These are phyloP conservation scores for Cyberlindnera suaveolens DNA, from an alignment of 805 yeast species.

Conservation along the genomic window DNA sequence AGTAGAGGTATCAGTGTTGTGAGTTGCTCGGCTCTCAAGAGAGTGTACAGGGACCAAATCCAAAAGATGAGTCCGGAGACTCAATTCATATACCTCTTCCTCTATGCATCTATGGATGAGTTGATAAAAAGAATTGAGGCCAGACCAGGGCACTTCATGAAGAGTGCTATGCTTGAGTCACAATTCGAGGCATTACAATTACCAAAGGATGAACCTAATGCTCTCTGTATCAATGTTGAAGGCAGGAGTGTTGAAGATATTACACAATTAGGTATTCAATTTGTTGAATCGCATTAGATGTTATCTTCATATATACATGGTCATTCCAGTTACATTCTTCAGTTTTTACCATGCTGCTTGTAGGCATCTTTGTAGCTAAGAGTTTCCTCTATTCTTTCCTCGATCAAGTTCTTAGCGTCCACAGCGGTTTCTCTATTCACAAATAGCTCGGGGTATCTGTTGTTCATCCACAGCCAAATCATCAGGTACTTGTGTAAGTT, in stretches of 20 bases:
- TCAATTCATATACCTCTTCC: conserved; percentile 54
- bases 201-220: conserved; percentile 40
- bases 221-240: conserved; percentile 26
- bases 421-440: conserved; percentile 70
- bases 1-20: conserved; percentile 38
- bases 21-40: conserved; percentile 83
- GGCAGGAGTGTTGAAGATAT: conserved; percentile 18
- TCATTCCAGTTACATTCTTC: background rate
- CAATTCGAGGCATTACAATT: conserved; percentile 73
- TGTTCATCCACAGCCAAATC: conserved; percentile 79
- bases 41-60: conserved; percentile 60
- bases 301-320: conserved; percentile 1
- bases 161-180: conserved; percentile 72
- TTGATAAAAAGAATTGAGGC: conserved; percentile 51
- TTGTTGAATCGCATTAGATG: conserved; percentile 3
- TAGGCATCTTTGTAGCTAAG: conserved; percentile 13
- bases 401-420: conserved; percentile 65
- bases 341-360: background rate
- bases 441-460: conserved; percentile 78
- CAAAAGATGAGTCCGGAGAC: conserved; percentile 29
- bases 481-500: conserved; percentile 60
- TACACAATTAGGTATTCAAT: conserved; percentile 5
- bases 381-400: conserved; percentile 38
- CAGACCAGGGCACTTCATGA: conserved; percentile 84
- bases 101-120: conserved; percentile 58